Base-by-base conservation (phyloP, 352 stramenopile genomes). In the Pythium phragmitis region DNA sequence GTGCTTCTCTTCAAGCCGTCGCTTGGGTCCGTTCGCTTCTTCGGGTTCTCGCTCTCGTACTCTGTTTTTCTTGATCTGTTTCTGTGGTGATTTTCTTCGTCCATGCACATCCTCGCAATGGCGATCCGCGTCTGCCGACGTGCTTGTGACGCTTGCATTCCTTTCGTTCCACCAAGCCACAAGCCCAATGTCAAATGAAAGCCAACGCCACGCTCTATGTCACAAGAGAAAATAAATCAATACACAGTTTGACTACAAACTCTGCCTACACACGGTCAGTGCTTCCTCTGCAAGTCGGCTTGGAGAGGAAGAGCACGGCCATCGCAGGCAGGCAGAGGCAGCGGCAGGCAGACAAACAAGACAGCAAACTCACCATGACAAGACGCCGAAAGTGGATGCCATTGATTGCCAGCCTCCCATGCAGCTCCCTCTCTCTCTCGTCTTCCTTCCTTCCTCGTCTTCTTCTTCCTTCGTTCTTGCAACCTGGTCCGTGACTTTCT, bases 351-450 rank as follows among this genome's bases (percentile, higher is more conserved):
- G 58, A 49, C 58, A 65, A 62, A 64, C 49, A 53, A 63, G 49
- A 67, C 36, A 70, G 41, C 67, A 56, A 60, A 70, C 67, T 36
- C 67, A 69, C 62, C 67, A 68, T 74, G 57, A 67, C 48, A 61
- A 70, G 61, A 69, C 65, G 67, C 57, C 62, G 48, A 74, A 67
- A 65, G 63, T 69, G 63, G 60, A 67, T 67, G 67, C 67, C 61
- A 70, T 69, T 62, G 62, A 67, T 60, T 67, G 57, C 57, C 54
- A 69, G 63, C 60, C 60, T 66, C 54, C 43, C 57, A 60, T 61
- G 54, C 57, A 70, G 54, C 55, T 45, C 37, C 37, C 34, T 63
- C 63, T 45, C 43, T 60, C 64, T 62, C 69, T 63, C 55, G 30
- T 70, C 33, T 21, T 45, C 46, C 60, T 49, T 60, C 36, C 43